Evolutionary conservation across 2,329 filamentous ascomycete genomes (phyloP), one percentile per base, ranked within the genome.

Genomic region (Hypoxylon sp.): DNA sequence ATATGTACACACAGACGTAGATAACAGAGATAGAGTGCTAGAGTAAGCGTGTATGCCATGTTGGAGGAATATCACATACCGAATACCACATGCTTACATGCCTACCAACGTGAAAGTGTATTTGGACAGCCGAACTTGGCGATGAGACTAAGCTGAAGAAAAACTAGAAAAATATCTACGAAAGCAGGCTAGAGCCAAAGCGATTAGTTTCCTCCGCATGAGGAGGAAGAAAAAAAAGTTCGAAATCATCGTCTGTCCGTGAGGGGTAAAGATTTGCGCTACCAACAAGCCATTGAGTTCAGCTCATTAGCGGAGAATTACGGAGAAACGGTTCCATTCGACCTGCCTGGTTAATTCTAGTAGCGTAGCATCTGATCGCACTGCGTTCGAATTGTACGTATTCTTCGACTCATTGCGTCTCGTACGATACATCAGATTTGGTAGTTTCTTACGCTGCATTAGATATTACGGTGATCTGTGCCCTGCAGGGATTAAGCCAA

Each of bases 291-390:
- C 37, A 44, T 56, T 20, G 49, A 17, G 48, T 17, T 31, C 20
- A 40, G 49, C 27, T 30, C 7, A 3, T 27, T 31, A 30, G 55
- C 59, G 55, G 59, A 63, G 53, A 69, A 58, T 60, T 58, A 64
- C 60, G 64, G 64, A 55, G 20, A 62, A 55, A 20, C 11, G 6
- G 56, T 25, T 60, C 27, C 2, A 44, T 44, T 46, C 20, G 54
- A 68, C 60, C 61, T 70, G 64, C 68, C 64, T 68, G 53, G 22
- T 68, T 70, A 14, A 64, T 62, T 59, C 48, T 70, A 59, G 68
- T 42, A 55, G 33, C 25, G 61, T 64, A 60, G 40, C 30, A 68
- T 64, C 25, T 65, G 62, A 53, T 61, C 57, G 27, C 56, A n/a
- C 42, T 50, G 30, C 31, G 44, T 37, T 27, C n/a, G 31, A 30